Evolutionary conservation across 2,329 filamentous ascomycete genomes (phyloP).

Genomic region (Aspergillus sp.): DNA sequence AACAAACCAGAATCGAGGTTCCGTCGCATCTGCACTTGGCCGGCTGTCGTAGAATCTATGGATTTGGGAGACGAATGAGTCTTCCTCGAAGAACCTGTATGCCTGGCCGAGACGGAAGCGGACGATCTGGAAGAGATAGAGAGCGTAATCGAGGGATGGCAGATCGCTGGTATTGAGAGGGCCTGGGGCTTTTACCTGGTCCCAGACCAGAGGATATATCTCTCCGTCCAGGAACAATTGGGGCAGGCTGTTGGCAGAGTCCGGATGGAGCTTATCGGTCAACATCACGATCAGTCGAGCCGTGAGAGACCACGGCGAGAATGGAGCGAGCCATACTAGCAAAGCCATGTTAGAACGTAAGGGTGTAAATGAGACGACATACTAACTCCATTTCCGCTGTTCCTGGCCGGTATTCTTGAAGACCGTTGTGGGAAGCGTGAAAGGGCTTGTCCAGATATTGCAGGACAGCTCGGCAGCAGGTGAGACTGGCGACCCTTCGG

Average conservation of each 20-base stretch:
- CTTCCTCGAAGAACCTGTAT: slow-evolving; percentile 56
- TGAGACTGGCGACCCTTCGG: background rate
- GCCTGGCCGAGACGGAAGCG: slow-evolving; percentile 57
- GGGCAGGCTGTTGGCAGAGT: slow-evolving; percentile 28
- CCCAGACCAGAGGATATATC: slow-evolving; percentile 27
- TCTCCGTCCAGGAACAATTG: slow-evolving; percentile 25
- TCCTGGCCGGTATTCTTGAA: slow-evolving; percentile 17
- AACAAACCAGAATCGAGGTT: slow-evolving; percentile 50
- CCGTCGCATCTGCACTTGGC: slow-evolving; percentile 22
- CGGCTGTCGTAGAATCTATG: slow-evolving; percentile 45
- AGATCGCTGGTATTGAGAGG: slow-evolving; percentile 36
- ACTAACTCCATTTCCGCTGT: slow-evolving; percentile 36
- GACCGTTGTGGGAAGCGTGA: slow-evolving; percentile 16
- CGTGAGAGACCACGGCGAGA: slow-evolving; percentile 26
- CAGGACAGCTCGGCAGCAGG: background rate
- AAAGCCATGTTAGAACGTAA: no score
- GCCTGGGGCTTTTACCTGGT: slow-evolving; percentile 18
- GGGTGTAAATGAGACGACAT: slow-evolving; percentile 3
- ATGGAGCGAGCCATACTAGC: slow-evolving; percentile 13
- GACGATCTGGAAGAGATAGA: slow-evolving; percentile 56
- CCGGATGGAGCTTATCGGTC: slow-evolving; percentile 19
- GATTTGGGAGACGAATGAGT: slow-evolving; percentile 36
- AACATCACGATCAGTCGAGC: slow-evolving; percentile 23
- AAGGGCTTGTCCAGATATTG: slow-evolving; percentile 21
- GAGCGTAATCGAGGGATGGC: slow-evolving; percentile 52